Conservation (phyloP, 78 protist genomes). For the Dictyostelium discoideum region DNA sequence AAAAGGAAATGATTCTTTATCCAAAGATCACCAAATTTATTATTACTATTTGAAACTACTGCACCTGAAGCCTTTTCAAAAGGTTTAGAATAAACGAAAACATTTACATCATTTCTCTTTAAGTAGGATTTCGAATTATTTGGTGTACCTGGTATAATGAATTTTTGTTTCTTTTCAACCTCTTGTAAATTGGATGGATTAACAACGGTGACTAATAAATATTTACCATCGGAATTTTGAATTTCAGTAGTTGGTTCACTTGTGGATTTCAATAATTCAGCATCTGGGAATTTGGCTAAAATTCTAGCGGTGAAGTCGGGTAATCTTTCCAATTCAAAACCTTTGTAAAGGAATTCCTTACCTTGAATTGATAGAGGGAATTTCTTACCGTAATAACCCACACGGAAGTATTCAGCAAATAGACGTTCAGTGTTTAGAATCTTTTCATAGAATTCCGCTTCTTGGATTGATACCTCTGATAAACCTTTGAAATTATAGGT, state of each 20-base stretch:
- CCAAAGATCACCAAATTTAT: slow-evolving; percentile 89
- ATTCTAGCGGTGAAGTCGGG: slow-evolving; percentile 78
- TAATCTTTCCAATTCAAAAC: slow-evolving; percentile 81
- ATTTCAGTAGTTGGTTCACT: slow-evolving; percentile 52
- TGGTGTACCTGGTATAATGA: slow-evolving; percentile 56
- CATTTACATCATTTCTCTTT: slow-evolving; percentile 66
- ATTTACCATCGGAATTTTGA: slow-evolving; percentile 65
- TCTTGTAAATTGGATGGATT: slow-evolving; percentile 56
- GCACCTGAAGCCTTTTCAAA: slow-evolving; percentile 50
- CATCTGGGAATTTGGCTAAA: slow-evolving; percentile 79
- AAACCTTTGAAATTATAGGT: slow-evolving; percentile 45
- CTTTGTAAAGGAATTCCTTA: slow-evolving; percentile 84
- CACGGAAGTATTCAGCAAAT: slow-evolving; percentile 85
- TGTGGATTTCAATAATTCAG: slow-evolving; percentile 77
- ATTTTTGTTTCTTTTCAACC: slow-evolving; percentile 31
- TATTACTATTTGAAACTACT: background rate
- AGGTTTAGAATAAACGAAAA: slow-evolving; percentile 72
- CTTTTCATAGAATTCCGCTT: slow-evolving; percentile 76
- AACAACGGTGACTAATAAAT: slow-evolving; percentile 59
- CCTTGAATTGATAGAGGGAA: slow-evolving; percentile 79
- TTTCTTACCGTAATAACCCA: slow-evolving; percentile 86
- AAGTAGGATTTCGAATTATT: slow-evolving; percentile 43
- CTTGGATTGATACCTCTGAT: slow-evolving; percentile 40
- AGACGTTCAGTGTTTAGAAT: slow-evolving; percentile 76
- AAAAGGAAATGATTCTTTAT: slow-evolving; percentile 64